These are phyloP conservation scores for Carex kokanica DNA, from an alignment of 176 grass and related monocot species.

Conservation along the genomic window DNA sequence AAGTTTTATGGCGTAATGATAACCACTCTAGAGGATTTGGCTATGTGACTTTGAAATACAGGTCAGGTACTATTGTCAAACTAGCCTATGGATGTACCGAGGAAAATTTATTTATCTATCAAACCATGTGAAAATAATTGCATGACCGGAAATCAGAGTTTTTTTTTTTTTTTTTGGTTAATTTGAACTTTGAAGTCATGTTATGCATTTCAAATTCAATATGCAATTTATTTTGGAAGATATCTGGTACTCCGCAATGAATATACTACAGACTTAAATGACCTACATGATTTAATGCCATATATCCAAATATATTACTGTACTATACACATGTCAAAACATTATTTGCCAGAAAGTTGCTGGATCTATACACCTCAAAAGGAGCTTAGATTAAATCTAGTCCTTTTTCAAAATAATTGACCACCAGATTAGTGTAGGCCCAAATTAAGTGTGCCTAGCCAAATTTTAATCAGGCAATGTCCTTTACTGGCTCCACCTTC, in stretches of 20 bases:
- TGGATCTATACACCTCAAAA: background rate
- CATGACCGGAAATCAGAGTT: background rate
- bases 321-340: conserved; percentile 8
- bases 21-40: background rate
- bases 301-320: too few relatives aligned
- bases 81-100: background rate
- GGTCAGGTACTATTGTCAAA: background rate
- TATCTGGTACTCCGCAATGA: background rate
- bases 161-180: background rate
- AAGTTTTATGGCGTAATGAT: background rate
- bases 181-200: background rate
- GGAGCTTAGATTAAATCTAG: background rate
- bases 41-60: background rate
- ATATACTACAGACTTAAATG: background rate
- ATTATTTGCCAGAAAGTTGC: conserved; percentile 11
- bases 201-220: background rate
- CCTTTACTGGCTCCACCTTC: conserved; percentile 13
- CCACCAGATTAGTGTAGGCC: conserved; percentile 6
- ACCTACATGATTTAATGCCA: background rate
- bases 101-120: background rate
- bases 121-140: background rate
- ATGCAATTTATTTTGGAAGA: background rate
- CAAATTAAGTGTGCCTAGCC: conserved; percentile 7
- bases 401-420: conserved; percentile 11
- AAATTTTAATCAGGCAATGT: conserved; percentile 8